phyloP scores from a whole-genome alignment of 169 alveolate genomes.

The Babesia bigemina region DNA sequence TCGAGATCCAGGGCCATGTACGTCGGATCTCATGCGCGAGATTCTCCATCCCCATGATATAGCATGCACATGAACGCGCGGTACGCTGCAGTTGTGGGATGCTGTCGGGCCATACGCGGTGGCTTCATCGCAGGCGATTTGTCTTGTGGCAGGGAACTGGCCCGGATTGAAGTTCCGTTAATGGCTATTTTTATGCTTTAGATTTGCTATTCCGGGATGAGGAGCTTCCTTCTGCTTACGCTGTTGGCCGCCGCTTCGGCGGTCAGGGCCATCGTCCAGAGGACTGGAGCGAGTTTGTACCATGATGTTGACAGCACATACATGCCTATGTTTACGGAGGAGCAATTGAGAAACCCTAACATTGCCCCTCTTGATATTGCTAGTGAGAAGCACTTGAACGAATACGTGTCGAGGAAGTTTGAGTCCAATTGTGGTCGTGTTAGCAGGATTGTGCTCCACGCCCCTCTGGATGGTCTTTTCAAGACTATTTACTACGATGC shows the following conservation, averaged over 20 bases:
- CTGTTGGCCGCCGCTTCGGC: slow-evolving; percentile 21
- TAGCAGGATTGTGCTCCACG: slow-evolving; percentile 6
- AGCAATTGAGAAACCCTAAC: slow-evolving; percentile 8
- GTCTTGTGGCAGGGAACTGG: neutral
- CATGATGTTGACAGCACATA: neutral
- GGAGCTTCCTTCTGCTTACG: slow-evolving; percentile 3
- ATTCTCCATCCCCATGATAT: neutral
- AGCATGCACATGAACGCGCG: neutral
- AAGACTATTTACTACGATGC: neutral
- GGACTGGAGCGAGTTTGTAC: neutral
- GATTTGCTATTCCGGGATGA: neutral
- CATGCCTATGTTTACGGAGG: slow-evolving; percentile 22
- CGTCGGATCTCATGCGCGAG: neutral
- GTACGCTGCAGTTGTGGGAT: neutral
- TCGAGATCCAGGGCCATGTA: too few relatives aligned
- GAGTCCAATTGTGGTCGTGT: neutral
- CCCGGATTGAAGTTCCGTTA: neutral
- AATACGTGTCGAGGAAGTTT: slow-evolving; percentile 1
- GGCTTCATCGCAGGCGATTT: neutral
- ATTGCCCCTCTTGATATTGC: slow-evolving; percentile 12
- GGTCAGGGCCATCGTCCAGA: neutral
- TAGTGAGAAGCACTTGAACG: neutral
- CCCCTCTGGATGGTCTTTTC: slow-evolving; percentile 19
- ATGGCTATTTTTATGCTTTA: neutral
- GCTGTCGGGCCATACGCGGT: neutral